phyloP scores from a whole-genome alignment of 805 yeast genomes.

The Vanderwaltozyma tropicalis region DNA sequence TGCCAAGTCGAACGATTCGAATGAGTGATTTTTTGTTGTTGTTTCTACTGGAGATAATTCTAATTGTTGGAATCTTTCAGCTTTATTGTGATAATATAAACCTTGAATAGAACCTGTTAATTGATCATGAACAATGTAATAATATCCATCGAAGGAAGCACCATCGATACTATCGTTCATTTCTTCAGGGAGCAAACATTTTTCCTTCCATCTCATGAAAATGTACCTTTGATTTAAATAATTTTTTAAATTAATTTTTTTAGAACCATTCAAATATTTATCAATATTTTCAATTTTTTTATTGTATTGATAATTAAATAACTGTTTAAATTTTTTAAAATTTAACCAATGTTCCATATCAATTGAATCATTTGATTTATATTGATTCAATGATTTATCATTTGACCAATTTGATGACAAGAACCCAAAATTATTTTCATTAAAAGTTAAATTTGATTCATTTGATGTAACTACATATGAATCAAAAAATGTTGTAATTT shows the following conservation, averaged over 20 bases:
- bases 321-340: constrained; percentile 36
- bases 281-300: neutral
- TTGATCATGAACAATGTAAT: constrained; percentile 77
- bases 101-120: constrained; percentile 67
- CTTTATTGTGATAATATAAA: constrained; percentile 67
- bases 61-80: constrained; percentile 68
- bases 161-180: constrained; percentile 32
- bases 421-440: constrained; percentile 14
- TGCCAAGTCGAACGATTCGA: neutral
- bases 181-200: constrained; percentile 43
- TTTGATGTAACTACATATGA: constrained; percentile 28
- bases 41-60: constrained; percentile 34
- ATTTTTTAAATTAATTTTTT: constrained; percentile 7
- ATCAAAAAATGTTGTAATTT: constrained; percentile 65
- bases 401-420: constrained; percentile 20
- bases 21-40: neutral
- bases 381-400: constrained; percentile 28
- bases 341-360: constrained; percentile 62
- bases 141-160: constrained; percentile 89
- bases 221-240: constrained; percentile 38
- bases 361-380: constrained; percentile 47
- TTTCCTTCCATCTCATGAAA: constrained; percentile 94
- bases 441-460: neutral
- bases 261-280: neutral
- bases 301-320: constrained; percentile 3